Conservation (phyloP, 768 basidiomycete species). For the Agaricus subrufescens region DNA sequence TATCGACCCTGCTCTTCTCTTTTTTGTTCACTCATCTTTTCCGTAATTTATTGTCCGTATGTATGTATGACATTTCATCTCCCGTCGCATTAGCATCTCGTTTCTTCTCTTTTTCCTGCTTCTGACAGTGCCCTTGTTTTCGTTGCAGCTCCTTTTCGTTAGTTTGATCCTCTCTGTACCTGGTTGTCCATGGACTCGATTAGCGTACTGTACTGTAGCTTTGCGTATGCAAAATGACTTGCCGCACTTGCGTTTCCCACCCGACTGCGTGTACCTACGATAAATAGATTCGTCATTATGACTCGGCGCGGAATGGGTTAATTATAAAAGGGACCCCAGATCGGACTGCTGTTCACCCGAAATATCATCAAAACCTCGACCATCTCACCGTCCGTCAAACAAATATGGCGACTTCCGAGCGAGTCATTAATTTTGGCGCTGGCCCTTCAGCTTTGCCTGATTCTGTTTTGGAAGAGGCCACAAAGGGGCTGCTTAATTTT, state of each 20-base stretch:
- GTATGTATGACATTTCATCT: neutral
- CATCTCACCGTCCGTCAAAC: neutral
- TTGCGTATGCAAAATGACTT: neutral
- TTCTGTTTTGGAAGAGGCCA: slow-evolving; percentile 80
- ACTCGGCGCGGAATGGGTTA: neutral
- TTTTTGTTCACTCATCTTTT: slow-evolving; percentile 6
- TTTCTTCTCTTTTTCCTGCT: neutral
- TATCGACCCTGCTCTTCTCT: slow-evolving; percentile 2
- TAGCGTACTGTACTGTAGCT: neutral
- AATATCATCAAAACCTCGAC: neutral
- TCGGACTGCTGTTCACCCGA: neutral
- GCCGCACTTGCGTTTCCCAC: neutral
- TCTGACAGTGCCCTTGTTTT: neutral
- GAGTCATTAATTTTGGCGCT: slow-evolving; percentile 88
- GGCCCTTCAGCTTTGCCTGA: slow-evolving; percentile 91
- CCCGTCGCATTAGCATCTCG: neutral
- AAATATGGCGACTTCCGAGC: slow-evolving; percentile 32
- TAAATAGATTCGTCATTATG: neutral
- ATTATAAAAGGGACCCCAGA: too few relatives aligned
- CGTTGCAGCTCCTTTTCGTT: too few relatives aligned
- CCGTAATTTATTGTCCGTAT: slow-evolving; percentile 9
- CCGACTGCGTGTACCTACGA: neutral
- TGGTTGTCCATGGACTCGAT: neutral
- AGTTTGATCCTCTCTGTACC: neutral
- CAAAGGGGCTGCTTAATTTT: slow-evolving; percentile 86